phyloP scores from a whole-genome alignment of 768 basidiomycete species.

The Podaxis sp. region DNA sequence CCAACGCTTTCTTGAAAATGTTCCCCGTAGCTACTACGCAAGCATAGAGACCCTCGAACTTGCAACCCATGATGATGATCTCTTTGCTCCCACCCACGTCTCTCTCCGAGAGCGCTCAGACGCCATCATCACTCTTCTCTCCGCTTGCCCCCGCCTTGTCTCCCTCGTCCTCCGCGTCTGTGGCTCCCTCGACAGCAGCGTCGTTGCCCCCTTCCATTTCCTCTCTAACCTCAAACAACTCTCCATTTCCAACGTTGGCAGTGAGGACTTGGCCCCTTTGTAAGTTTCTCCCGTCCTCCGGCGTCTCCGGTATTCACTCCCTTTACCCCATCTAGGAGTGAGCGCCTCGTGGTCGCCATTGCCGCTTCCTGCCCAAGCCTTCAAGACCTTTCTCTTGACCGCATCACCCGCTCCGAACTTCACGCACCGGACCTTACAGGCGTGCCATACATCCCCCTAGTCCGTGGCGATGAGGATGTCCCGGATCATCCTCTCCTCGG shows the following conservation, averaged over 20 bases:
- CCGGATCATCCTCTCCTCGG: conserved; percentile 55
- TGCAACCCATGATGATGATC: conserved; percentile 29
- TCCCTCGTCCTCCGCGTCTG: conserved; percentile 47
- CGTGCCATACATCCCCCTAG: conserved; percentile 57
- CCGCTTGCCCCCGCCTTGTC: conserved; percentile 45
- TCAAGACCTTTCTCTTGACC: conserved; percentile 55
- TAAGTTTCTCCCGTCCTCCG: conserved; percentile 31
- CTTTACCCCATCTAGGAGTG: conserved; percentile 44
- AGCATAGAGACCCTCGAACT: conserved; percentile 56
- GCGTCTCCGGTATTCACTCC: conserved; percentile 11
- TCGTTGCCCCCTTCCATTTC: conserved; percentile 48
- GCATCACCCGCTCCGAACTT: conserved; percentile 64
- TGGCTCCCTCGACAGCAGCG: conserved; percentile 48
- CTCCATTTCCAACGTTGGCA: conserved; percentile 45
- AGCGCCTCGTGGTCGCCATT: conserved; percentile 68
- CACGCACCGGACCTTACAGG: conserved; percentile 62
- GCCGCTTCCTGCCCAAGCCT: conserved; percentile 59
- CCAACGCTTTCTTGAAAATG: conserved; percentile 50
- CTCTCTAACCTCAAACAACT: conserved; percentile 44
- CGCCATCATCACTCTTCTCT: conserved; percentile 49
- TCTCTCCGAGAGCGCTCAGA: conserved; percentile 39
- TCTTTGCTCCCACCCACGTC: conserved; percentile 22
- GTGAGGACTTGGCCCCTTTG: conserved; percentile 44
- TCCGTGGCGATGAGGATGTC: conserved; percentile 60
- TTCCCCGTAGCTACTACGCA: conserved; percentile 53